phyloP scores from a whole-genome alignment of 805 yeast genomes.

The Candida anglica region DNA sequence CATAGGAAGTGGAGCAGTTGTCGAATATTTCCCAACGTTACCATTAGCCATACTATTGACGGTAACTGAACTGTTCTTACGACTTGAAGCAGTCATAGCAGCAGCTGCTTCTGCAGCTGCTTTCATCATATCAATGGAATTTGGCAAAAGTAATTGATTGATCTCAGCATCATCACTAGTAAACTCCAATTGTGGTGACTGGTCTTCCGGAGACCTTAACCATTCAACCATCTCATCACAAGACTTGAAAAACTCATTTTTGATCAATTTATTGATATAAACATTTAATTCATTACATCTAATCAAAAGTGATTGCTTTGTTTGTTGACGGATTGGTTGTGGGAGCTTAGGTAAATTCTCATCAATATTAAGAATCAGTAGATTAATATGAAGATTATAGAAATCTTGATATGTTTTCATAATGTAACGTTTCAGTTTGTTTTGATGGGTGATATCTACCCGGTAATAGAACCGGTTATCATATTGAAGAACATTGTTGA shows the following conservation, averaged over 20 bases:
- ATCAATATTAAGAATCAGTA: conserved; percentile 7
- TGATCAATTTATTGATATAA: conserved; percentile 19
- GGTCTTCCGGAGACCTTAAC: conserved; percentile 14
- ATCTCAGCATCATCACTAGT: conserved; percentile 10
- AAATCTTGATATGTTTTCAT: conserved; percentile 35
- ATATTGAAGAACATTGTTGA: conserved; percentile 25
- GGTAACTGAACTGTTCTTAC: no score
- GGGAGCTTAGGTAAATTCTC: conserved; percentile 26
- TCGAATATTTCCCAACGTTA: conserved; percentile 12
- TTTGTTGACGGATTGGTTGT: conserved; percentile 16
- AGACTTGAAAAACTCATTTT: conserved; percentile 19
- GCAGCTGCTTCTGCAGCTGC: conserved; percentile 5
- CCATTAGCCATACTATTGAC: no score
- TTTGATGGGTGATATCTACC: conserved; percentile 18
- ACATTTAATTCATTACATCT: conserved; percentile 21
- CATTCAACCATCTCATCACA: conserved; percentile 21
- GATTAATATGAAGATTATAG: conserved; percentile 24
- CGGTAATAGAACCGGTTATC: conserved; percentile 29
- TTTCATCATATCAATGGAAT: conserved; percentile 14
- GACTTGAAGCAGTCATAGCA: no score
- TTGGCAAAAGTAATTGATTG: conserved; percentile 11
- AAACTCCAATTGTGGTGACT: conserved; percentile 7
- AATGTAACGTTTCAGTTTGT: conserved; percentile 16
- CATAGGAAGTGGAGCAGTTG: conserved; percentile 22
- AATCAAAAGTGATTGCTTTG: conserved; percentile 11